Conservation (phyloP, 176 grass and related monocot species). For the Aegilops speltoides region DNA sequence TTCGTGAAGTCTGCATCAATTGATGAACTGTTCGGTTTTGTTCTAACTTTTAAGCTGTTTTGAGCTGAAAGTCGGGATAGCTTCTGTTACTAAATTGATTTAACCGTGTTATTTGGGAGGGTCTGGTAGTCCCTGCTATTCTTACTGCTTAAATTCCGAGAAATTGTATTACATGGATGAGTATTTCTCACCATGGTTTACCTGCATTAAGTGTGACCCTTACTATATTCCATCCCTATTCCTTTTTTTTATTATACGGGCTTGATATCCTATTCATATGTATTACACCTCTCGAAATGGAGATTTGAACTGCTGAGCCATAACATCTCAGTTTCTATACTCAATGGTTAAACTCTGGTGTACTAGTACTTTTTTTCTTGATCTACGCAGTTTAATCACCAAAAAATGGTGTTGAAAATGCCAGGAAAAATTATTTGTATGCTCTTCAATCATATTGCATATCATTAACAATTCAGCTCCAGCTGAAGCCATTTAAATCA, state of each 20-base stretch:
- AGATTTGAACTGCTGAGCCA: slow-evolving; percentile 2
- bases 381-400: not conserved
- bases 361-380: not conserved
- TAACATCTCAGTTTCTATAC: not conserved
- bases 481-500: slow-evolving; percentile 90
- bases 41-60: slow-evolving; percentile 18
- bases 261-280: not conserved
- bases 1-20: not conserved
- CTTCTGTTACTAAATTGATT: slow-evolving; percentile 18
- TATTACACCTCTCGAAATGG: not conserved
- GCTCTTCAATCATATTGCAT: slow-evolving; percentile 26
- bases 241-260: not conserved
- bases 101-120: not conserved
- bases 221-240: not conserved
- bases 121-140: not conserved
- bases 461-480: slow-evolving; percentile 64
- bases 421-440: slow-evolving; percentile 35
- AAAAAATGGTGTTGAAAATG: not conserved
- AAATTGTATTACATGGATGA: slow-evolving; percentile 7
- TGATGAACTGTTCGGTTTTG: not conserved
- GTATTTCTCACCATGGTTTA: slow-evolving; percentile 15
- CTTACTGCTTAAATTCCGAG: not conserved
- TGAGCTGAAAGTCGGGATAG: not conserved
- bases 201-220: not conserved
- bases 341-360: slow-evolving; percentile 11